Conservation (phyloP, 495 filamentous ascomycete genomes). For the Neurospora sp. region DNA sequence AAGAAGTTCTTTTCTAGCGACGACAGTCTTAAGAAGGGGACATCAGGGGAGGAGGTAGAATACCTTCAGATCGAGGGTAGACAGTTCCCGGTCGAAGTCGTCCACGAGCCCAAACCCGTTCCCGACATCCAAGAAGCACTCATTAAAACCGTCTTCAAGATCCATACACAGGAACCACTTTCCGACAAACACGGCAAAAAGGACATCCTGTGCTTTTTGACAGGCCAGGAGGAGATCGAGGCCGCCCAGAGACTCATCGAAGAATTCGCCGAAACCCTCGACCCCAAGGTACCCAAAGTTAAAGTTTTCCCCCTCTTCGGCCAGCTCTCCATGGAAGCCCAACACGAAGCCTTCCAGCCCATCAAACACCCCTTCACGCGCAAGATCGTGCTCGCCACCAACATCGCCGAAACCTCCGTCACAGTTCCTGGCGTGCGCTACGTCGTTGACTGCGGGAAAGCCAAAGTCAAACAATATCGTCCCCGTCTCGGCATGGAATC, state of each 20-base stretch:
- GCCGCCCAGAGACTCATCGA: slow-evolving; percentile 69
- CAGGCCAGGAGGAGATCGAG: slow-evolving; percentile 89
- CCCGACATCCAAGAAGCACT: slow-evolving; percentile 76
- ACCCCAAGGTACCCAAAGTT: slow-evolving; percentile 63
- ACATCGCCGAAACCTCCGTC: slow-evolving; percentile 96
- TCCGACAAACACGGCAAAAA: slow-evolving; percentile 47
- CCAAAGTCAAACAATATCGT: slow-evolving; percentile 88
- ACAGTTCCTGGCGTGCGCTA: slow-evolving; percentile 88
- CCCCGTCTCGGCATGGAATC: slow-evolving; percentile 80
- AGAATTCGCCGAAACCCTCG: slow-evolving; percentile 61
- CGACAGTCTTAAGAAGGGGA: neutral
- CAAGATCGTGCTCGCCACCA: slow-evolving; percentile 88
- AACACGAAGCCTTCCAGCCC: slow-evolving; percentile 76
- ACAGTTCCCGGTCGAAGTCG: slow-evolving; percentile 74
- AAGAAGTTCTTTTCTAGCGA: slow-evolving; percentile 56
- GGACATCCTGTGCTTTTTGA: slow-evolving; percentile 88
- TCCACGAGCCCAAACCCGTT: slow-evolving; percentile 67
- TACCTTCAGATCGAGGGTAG: slow-evolving; percentile 76
- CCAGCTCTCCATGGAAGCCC: slow-evolving; percentile 54
- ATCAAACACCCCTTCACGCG: slow-evolving; percentile 61
- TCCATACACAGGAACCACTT: slow-evolving; percentile 77
- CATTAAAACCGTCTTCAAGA: slow-evolving; percentile 75
- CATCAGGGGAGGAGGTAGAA: slow-evolving; percentile 16
- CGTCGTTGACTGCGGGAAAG: slow-evolving; percentile 89
- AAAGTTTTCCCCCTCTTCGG: slow-evolving; percentile 39